Evolutionary conservation across 164 flowering plant genomes (phyloP), one percentile per base, ranked within the genome.

Genomic region (Berberis thunbergii): DNA sequence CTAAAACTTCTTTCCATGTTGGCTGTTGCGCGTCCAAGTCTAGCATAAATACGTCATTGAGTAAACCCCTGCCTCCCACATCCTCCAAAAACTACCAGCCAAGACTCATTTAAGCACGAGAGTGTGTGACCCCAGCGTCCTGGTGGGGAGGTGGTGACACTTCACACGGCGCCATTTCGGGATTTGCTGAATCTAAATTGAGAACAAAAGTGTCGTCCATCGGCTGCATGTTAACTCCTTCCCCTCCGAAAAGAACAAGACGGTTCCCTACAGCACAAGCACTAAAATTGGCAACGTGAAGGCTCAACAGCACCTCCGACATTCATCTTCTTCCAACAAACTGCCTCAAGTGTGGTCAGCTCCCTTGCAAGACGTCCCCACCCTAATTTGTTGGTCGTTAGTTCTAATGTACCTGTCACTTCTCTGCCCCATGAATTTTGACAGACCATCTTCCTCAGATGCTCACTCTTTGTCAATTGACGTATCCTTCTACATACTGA

Each of bases 81-180:
- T 13, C 98, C 98, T 62, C 96, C 96, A 72, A 91, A 91, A 2
- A 91, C 87, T 40, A 91, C 97, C 72, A 88, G 74, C 73, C 77
- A 69, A 60, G 97, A 91, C 2, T 87, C 90, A 69, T 91, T 87
- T 52, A 88, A 73, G 72, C 94, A 91, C 26, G 97, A 84, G 43
- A 91, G 84, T 1, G 94, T 89, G 73, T 88, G 98, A 64, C 98
- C 92, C 96, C 98, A 91, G 0, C 98, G 83, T 45, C 97, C 94
- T 60, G 97, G 96, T 8, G 96, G 94, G 45, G 97, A 96, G 45
- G 94, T 87, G 77, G 87, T 80, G 59, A 91, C 97, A 61, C 83
- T 84, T 84, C 48, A 91, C 83, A 70, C 87, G 87, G 61, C 76
- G 78, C 97, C 96, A 88, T 73, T 84, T 96, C n/a, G 6, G 94